phyloP scores from a whole-genome alignment of 306 rosid genomes.

The Lupinus albus region DNA sequence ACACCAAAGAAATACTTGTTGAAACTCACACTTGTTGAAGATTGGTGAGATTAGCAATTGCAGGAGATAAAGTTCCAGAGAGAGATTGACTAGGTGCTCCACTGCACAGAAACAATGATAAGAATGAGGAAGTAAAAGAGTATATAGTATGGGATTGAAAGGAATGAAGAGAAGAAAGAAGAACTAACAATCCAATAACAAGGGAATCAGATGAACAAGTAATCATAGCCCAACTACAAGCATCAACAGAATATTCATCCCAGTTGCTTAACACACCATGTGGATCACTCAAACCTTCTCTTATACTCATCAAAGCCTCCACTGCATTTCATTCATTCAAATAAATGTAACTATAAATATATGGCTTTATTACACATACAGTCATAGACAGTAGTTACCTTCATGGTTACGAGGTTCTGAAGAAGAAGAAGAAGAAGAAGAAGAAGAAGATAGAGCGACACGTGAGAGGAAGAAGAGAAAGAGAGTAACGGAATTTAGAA shows the following conservation, averaged over 20 bases:
- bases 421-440: slow-evolving; percentile 48
- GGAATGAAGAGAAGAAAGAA: not conserved
- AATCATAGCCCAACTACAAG: slow-evolving; percentile 95
- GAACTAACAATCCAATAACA: slow-evolving; percentile 80
- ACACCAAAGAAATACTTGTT: slow-evolving; percentile 30
- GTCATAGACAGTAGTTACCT: slow-evolving; percentile 46
- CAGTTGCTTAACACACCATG: slow-evolving; percentile 79
- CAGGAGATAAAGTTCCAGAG: slow-evolving; percentile 74
- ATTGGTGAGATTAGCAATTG: slow-evolving; percentile 82
- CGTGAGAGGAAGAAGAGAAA: slow-evolving; percentile 38
- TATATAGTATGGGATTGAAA: not conserved
- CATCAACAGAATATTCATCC: slow-evolving; percentile 93
- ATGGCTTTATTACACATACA: too few relatives aligned
- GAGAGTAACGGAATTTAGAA: slow-evolving; percentile 35
- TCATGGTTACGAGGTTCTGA: slow-evolving; percentile 94
- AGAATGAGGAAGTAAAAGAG: not conserved
- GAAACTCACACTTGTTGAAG: slow-evolving; percentile 80
- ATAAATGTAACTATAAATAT: not conserved
- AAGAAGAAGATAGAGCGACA: slow-evolving; percentile 40
- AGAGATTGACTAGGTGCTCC: slow-evolving; percentile 97
- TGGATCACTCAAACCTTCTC: slow-evolving; percentile 60
- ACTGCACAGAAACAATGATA: slow-evolving; percentile 40
- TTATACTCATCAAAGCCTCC: slow-evolving; percentile 74
- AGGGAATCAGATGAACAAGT: slow-evolving; percentile 77
- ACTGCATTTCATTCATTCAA: slow-evolving; percentile 46